These are phyloP conservation scores for Pelargonium australe DNA, from an alignment of 441 rosid genomes.

Conservation along the genomic window DNA sequence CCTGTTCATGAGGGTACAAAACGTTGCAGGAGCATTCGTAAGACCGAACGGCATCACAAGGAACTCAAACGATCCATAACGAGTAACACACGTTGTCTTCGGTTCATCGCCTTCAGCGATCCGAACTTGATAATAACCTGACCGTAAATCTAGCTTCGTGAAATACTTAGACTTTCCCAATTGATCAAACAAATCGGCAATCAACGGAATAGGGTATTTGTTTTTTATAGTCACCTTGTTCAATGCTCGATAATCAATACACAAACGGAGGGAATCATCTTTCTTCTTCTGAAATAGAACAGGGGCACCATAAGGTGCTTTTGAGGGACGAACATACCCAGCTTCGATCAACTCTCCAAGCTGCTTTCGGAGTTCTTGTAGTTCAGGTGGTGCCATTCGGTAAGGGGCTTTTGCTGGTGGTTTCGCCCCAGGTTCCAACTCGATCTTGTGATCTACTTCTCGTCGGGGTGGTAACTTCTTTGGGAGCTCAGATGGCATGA, in stretches of 20 bases:
- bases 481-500: too few relatives aligned
- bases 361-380: too few relatives aligned
- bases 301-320: too few relatives aligned
- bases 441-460: too few relatives aligned
- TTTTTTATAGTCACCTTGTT: slow-evolving; percentile 11
- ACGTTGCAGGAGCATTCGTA: background rate
- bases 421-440: too few relatives aligned
- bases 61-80: slow-evolving; percentile 3
- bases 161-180: background rate
- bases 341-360: too few relatives aligned
- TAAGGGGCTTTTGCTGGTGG: too few relatives aligned
- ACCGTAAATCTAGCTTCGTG: slow-evolving; percentile 14
- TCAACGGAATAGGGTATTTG: background rate
- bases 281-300: too few relatives aligned
- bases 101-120: background rate
- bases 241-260: background rate
- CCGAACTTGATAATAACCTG: background rate
- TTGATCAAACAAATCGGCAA: background rate
- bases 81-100: slow-evolving; percentile 6
- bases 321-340: too few relatives aligned
- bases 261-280: background rate
- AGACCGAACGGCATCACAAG: background rate
- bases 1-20: slow-evolving; percentile 11
- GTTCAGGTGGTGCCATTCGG: too few relatives aligned
- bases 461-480: too few relatives aligned